These are phyloP conservation scores for Blyttiomyces sp. DNA, from an alignment of 371 early-diverging fungal genomes.

Conservation along the genomic window DNA sequence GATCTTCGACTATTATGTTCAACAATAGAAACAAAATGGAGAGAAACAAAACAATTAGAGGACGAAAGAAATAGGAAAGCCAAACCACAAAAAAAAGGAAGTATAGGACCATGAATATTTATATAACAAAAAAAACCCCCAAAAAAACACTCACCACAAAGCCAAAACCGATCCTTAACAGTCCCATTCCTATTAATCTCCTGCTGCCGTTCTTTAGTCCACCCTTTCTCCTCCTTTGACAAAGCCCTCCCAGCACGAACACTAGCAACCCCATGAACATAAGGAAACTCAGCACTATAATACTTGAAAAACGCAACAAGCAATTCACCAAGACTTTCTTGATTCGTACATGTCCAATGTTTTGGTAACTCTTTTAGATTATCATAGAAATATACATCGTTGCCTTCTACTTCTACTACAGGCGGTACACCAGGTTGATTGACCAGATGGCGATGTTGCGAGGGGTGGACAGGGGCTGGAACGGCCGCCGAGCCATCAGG, in stretches of 20 bases:
- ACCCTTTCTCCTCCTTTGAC: conserved; percentile 35
- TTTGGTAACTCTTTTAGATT: conserved; percentile 11
- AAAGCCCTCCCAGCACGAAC: conserved; percentile 29
- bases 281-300: conserved; percentile 31
- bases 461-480: conserved; percentile 7
- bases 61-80: not conserved
- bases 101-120: too few species aligned
- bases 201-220: conserved; percentile 37
- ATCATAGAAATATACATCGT: conserved; percentile 29
- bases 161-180: conserved; percentile 35
- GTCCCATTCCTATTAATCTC: conserved; percentile 24
- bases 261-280: conserved; percentile 31
- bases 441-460: not conserved
- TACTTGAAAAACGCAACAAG: conserved; percentile 37
- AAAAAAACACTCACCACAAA: conserved; percentile 26
- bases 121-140: not conserved
- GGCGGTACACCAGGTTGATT: conserved; percentile 2
- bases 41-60: not conserved
- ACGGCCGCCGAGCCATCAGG: conserved; percentile 14
- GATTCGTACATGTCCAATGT: conserved; percentile 23
- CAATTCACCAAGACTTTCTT: conserved; percentile 30
- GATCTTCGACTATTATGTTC: conserved; percentile 38
- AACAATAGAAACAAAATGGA: too few species aligned
- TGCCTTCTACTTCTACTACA: conserved; percentile 10
- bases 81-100: too few species aligned